phyloP scores from a whole-genome alignment of 2,329 filamentous ascomycete species.

The Corynespora cassiicola region DNA sequence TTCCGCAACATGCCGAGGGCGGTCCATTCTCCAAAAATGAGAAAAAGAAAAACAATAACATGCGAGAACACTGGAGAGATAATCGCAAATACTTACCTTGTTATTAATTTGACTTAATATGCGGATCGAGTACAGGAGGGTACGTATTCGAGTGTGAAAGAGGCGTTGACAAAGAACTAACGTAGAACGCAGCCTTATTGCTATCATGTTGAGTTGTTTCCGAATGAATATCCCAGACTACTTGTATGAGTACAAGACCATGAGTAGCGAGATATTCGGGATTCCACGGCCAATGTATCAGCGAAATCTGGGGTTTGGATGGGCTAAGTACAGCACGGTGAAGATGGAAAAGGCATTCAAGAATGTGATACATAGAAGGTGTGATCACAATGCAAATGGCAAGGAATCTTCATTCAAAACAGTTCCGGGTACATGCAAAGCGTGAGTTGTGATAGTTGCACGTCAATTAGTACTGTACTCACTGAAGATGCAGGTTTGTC shows the following conservation, averaged over 20 bases:
- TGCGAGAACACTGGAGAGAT: neutral
- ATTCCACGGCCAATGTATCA: constrained; percentile 5
- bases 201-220: constrained; percentile 11
- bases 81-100: constrained; percentile 9
- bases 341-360: constrained; percentile 9
- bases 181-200: constrained; percentile 4
- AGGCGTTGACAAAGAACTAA: too few relatives aligned
- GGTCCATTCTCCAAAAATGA: neutral
- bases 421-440: neutral
- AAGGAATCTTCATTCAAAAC: constrained; percentile 1
- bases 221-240: constrained; percentile 10
- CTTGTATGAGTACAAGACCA: constrained; percentile 5
- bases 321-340: constrained; percentile 8
- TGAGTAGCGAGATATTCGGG: constrained; percentile 9
- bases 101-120: constrained; percentile 13
- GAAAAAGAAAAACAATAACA: neutral
- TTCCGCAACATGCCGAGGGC: constrained; percentile 3
- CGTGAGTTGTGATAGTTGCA: too few relatives aligned
- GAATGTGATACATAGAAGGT: constrained; percentile 6
- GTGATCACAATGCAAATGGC: constrained; percentile 2
- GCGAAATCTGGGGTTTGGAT: constrained; percentile 1
- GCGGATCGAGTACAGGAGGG: constrained; percentile 9
- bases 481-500: too few relatives aligned
- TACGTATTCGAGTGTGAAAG: too few relatives aligned
- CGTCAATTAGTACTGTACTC: too few relatives aligned